Evolutionary conservation across 108 stramenopile genomes (phyloP).

Genomic region (Nitzschia putrida): DNA sequence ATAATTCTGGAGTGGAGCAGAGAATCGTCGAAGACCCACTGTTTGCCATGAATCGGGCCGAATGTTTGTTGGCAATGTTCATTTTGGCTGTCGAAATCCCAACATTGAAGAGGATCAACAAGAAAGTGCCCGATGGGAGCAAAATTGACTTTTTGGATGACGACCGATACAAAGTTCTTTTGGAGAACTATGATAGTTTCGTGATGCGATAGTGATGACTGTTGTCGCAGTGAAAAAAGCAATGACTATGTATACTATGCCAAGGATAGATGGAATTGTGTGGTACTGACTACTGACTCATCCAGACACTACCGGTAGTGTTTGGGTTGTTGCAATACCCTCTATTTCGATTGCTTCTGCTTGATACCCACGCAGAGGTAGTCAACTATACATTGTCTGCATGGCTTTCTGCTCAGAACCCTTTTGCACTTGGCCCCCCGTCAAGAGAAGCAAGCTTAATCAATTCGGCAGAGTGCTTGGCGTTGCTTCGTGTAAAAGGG

Average conservation of each 20-base stretch:
- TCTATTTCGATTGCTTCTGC: slow-evolving; percentile 31
- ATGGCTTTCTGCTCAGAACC: slow-evolving; percentile 13
- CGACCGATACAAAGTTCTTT: slow-evolving; percentile 69
- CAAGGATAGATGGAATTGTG: too few relatives aligned
- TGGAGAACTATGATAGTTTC: background rate
- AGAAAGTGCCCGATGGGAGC: slow-evolving; percentile 63
- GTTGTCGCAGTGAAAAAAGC: background rate
- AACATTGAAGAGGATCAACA: slow-evolving; percentile 47
- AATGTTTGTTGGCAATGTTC: slow-evolving; percentile 81
- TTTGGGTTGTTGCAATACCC: slow-evolving; percentile 40
- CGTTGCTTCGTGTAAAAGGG: too few relatives aligned
- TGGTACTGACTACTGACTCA: too few relatives aligned
- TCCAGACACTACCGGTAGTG: too few relatives aligned
- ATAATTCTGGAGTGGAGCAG: slow-evolving; percentile 23
- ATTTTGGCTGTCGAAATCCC: slow-evolving; percentile 69
- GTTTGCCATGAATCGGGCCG: slow-evolving; percentile 74
- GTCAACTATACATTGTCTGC: slow-evolving; percentile 34
- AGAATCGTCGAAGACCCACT: slow-evolving; percentile 67
- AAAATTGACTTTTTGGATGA: slow-evolving; percentile 77
- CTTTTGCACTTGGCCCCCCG: slow-evolving; percentile 42
- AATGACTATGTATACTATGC: too few relatives aligned
- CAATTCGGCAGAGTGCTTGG: too few relatives aligned
- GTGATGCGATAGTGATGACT: background rate
- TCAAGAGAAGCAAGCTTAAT: background rate
- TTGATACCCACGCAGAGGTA: slow-evolving; percentile 8